Conservation (phyloP, 192 early-diverging fungal species). For the Diversispora epigaea region DNA sequence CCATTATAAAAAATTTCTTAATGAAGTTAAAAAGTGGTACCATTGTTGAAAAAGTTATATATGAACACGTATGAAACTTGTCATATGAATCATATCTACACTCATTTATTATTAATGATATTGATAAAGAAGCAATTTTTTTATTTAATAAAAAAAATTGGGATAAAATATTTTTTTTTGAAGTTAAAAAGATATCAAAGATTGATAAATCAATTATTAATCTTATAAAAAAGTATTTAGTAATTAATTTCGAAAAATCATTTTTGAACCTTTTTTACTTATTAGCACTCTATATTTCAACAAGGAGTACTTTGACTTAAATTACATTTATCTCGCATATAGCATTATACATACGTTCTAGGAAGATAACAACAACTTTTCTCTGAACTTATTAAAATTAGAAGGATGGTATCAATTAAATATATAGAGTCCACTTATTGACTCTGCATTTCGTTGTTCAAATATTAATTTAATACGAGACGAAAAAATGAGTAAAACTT, state of each 20-base stretch:
- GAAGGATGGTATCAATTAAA: slow-evolving; percentile 18
- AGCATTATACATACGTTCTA: background rate
- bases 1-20: too few species aligned
- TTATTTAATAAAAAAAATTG: slow-evolving; percentile 15
- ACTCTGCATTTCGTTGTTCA: background rate
- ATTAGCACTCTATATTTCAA: slow-evolving; percentile 1
- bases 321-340: slow-evolving; percentile 15
- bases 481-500: background rate
- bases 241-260: slow-evolving; percentile 15
- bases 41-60: slow-evolving; percentile 19
- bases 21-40: slow-evolving; percentile 3
- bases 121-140: background rate
- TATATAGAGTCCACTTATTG: slow-evolving; percentile 18
- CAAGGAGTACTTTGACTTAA: background rate
- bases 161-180: background rate
- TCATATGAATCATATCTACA: slow-evolving; percentile 13
- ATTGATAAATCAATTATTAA: slow-evolving; percentile 12
- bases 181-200: slow-evolving; percentile 5
- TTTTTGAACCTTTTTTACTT: slow-evolving; percentile 15
- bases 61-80: background rate
- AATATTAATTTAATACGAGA: slow-evolving; percentile 3
- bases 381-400: background rate
- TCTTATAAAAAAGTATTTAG: slow-evolving; percentile 5
- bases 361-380: background rate
- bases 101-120: slow-evolving; percentile 14